These are phyloP conservation scores for Dictyostelium intermedium DNA, from an alignment of 78 protist genomes.

Conservation along the genomic window DNA sequence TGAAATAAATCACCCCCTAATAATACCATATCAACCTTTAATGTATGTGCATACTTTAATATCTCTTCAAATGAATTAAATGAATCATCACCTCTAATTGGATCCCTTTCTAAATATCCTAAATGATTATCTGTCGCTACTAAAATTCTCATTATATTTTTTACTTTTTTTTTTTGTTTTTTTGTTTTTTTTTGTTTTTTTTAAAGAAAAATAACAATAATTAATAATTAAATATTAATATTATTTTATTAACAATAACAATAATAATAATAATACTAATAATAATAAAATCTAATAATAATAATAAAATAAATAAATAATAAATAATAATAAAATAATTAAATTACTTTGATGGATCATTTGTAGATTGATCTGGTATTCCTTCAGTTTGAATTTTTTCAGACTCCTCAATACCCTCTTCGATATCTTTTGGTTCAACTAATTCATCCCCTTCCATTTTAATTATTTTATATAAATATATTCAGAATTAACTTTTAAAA, in stretches of 20 bases:
- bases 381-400: background rate
- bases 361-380: background rate
- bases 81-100: constrained; percentile 95
- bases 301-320: background rate
- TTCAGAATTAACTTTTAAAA: background rate
- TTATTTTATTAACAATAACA: too few species aligned
- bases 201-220: too few species aligned
- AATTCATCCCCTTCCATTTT: background rate
- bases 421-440: background rate
- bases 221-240: background rate
- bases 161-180: background rate
- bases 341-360: background rate
- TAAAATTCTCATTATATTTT: constrained; percentile 73
- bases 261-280: too few species aligned
- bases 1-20: constrained; percentile 99
- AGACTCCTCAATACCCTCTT: background rate
- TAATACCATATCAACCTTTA: constrained; percentile 95
- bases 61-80: constrained; percentile 97
- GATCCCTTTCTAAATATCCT: constrained; percentile 95
- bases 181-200: background rate
- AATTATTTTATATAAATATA: background rate
- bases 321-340: background rate
- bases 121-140: constrained; percentile 98
- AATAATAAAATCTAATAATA: too few species aligned
- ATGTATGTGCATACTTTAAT: constrained; percentile 82